Percentiles rank a stretch among this genome's conserved stretches.
Evolutionary conservation across 441 rosid species (phyloP).

Genomic region (Eruca vesicaria): DNA sequence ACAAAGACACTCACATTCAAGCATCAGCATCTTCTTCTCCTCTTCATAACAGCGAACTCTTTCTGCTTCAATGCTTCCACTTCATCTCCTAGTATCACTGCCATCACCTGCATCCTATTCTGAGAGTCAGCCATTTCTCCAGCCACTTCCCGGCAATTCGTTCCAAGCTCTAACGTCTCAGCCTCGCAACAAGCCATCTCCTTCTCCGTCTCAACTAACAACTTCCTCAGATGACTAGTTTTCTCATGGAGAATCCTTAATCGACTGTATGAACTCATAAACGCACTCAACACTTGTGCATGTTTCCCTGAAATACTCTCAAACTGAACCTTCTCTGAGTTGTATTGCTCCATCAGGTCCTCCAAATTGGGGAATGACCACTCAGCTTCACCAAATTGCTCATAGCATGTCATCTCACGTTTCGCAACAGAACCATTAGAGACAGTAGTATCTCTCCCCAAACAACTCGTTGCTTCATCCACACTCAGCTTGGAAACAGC

Average conservation of each 20-base stretch:
- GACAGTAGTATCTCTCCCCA: slow-evolving; percentile 1
- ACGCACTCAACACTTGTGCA: slow-evolving; percentile 26
- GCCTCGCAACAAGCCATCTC: slow-evolving; percentile 29
- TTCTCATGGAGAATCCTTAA: slow-evolving; percentile 25
- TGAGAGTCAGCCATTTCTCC: slow-evolving; percentile 30
- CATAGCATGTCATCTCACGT: slow-evolving; percentile 7
- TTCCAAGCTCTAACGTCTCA: slow-evolving; percentile 33
- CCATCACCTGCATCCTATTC: slow-evolving; percentile 30
- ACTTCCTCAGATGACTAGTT: slow-evolving; percentile 19
- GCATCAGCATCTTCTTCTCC: slow-evolving; percentile 9
- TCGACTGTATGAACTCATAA: slow-evolving; percentile 14
- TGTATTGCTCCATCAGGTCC: slow-evolving; percentile 22
- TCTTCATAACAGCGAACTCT: slow-evolving; percentile 19
- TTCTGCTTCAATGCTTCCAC: slow-evolving; percentile 26
- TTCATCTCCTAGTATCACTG: slow-evolving; percentile 27
- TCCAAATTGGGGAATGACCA: slow-evolving; percentile 6
- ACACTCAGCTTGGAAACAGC: slow-evolving; percentile 14
- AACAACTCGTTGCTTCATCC: background rate
- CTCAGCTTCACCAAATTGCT: slow-evolving; percentile 10
- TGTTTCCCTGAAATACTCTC: slow-evolving; percentile 25
- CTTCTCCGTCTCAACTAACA: slow-evolving; percentile 32
- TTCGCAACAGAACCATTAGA: slow-evolving; percentile 13
- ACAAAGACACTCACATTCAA: background rate
- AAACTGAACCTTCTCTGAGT: slow-evolving; percentile 15
- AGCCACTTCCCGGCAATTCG: slow-evolving; percentile 8